Base-by-base conservation (phyloP, 176 grass and related monocot species). In the Zea luxurians region DNA sequence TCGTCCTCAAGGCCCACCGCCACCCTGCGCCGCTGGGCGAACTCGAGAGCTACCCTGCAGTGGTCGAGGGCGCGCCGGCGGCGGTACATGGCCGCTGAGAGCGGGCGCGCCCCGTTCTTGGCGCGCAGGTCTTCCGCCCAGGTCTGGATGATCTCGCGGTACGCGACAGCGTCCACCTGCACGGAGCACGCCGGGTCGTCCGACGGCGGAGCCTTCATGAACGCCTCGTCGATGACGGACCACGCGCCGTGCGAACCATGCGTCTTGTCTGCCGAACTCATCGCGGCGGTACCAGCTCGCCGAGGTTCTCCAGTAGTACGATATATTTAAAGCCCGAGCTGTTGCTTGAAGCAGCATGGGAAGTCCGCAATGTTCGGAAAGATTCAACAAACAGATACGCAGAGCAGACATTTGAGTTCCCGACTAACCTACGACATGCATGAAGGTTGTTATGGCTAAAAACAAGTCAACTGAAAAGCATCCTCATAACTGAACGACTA, bases 401-500 rank as follows among this genome's bases (percentile, higher is more conserved):
- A 9, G 17, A 37, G 47, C 13, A 17, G 48, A 63, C 2, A 48
- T 4, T 4, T 61, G 58, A 34, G 18, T 61, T 34, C 11, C 44
- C 72, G 27, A 50, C 43, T 49, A 47, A 63, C 37, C 55, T 57
- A 57, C 48, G 16, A 80, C 46, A 40, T 49, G 50, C 68, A 4
- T n/a, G n/a, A n/a, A n/a, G n/a, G n/a, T n/a, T 11, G 20, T 49
- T 38, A 69, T 5, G 11, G 53, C 62, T 41, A 55, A 66, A 9
- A 64, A 58, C 2, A 76, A 8, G 37, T 58, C 40, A 62, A 48
- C 69, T 34, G 73, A 75, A 42, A 69, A 20, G 65, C 76, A 70
- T 46, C 74, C 75, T 52, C 41, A 64, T 80, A 58, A 9, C 37
- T 67, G 48, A 66, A 66, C 8, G n/a, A n/a, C n/a, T n/a, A n/a